These are phyloP conservation scores for Metarhizium robertsii DNA, from an alignment of 2,329 filamentous ascomycete species.

Conservation along the genomic window DNA sequence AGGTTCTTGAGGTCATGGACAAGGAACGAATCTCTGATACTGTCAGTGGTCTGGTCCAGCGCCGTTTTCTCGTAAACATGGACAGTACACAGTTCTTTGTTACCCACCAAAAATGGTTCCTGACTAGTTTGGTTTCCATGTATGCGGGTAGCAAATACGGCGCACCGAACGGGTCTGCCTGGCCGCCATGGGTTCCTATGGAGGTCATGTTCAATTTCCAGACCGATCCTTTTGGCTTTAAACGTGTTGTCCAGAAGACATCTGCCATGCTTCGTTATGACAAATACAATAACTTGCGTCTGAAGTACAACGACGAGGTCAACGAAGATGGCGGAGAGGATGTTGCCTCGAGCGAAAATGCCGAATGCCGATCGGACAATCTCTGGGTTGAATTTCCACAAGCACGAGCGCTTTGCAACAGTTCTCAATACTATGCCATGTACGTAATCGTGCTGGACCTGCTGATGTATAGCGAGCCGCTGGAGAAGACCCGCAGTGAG, in stretches of 20 bases:
- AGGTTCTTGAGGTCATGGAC: constrained; percentile 96
- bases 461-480: constrained; percentile 87
- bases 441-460: constrained; percentile 97
- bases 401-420: constrained; percentile 91
- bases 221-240: constrained; percentile 92
- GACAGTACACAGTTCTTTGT: constrained; percentile 98
- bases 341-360: constrained; percentile 40
- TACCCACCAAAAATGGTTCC: constrained; percentile 85
- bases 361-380: constrained; percentile 83
- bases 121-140: constrained; percentile 74
- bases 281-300: constrained; percentile 92
- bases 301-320: constrained; percentile 96
- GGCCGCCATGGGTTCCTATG: constrained; percentile 97
- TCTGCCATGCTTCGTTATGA: constrained; percentile 91
- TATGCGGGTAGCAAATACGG: constrained; percentile 94
- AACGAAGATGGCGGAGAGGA: constrained; percentile 50
- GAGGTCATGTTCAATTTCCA: constrained; percentile 98
- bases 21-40: constrained; percentile 86
- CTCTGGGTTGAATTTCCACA: constrained; percentile 96
- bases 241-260: constrained; percentile 91
- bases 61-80: constrained; percentile 89
- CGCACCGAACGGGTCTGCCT: constrained; percentile 71
- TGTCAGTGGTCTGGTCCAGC: constrained; percentile 90
- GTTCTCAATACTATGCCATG: constrained; percentile 92
- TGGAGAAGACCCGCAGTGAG: constrained; percentile 95